Percentiles rank a stretch among this genome's conserved stretches.
Conservation (phyloP, 371 early-diverging fungal genomes). For the Mortierella sp. region DNA sequence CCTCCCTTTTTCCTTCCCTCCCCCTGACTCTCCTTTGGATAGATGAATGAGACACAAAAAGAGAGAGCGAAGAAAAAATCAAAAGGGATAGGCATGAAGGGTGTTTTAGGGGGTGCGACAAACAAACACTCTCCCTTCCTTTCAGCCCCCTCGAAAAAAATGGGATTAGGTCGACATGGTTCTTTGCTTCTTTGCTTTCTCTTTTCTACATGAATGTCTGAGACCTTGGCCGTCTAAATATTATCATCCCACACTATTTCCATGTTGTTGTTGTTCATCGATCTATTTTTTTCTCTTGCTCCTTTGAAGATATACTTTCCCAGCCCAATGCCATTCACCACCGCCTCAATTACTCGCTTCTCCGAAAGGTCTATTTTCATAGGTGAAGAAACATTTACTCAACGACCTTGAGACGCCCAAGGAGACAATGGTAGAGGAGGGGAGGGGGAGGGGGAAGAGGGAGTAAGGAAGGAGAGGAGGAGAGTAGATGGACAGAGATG, state of each 20-base stretch:
- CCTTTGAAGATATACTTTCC: background rate
- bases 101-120: background rate
- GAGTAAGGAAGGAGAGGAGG: background rate
- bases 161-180: background rate
- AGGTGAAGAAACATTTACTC: background rate
- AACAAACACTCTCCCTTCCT: background rate
- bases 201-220: background rate
- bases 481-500: conserved; percentile 6
- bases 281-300: background rate
- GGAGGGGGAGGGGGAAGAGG: background rate
- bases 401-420: conserved; percentile 8
- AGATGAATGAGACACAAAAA: background rate
- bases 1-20: background rate
- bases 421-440: background rate
- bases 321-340: background rate
- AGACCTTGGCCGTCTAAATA: background rate
- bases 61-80: background rate
- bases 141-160: background rate
- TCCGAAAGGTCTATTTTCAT: background rate
- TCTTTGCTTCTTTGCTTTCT: background rate
- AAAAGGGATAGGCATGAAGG: background rate
- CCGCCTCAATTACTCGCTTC: background rate
- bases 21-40: conserved; percentile 10
- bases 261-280: background rate
- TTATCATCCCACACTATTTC: background rate